Evolutionary conservation across 371 early-diverging fungal species (phyloP).

Genomic region (Encephalitozoon intestinalis): DNA sequence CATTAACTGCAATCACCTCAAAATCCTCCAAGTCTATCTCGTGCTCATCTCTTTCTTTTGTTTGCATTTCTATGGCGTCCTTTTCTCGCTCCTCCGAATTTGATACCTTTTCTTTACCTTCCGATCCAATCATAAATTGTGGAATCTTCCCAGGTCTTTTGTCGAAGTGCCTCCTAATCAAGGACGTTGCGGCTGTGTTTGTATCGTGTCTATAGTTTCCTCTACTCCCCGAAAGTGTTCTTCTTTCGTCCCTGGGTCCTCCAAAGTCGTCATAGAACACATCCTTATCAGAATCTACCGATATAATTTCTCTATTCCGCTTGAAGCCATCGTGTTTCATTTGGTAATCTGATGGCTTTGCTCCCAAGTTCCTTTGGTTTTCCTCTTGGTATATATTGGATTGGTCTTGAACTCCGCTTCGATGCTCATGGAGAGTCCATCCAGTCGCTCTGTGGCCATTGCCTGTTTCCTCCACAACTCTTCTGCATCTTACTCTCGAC

Average conservation of each 20-base stretch:
- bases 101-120: neutral
- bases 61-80: neutral
- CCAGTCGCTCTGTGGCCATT: neutral
- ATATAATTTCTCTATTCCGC: neutral
- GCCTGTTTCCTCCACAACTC: neutral
- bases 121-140: neutral
- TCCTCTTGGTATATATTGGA: neutral
- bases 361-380: neutral
- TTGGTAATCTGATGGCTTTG: neutral
- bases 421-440: neutral
- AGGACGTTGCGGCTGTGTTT: neutral
- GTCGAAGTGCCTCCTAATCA: constrained; percentile 5
- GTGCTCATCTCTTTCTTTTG: neutral
- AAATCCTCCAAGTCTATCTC: neutral
- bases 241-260: neutral
- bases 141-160: neutral
- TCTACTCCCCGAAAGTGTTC: neutral
- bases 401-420: neutral
- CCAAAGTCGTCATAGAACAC: neutral
- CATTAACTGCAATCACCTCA: neutral
- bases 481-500: neutral
- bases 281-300: neutral
- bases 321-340: neutral
- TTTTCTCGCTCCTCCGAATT: neutral
- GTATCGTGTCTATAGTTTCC: neutral